phyloP scores from a whole-genome alignment of 768 basidiomycete genomes.

The Phaeotremella fagi region DNA sequence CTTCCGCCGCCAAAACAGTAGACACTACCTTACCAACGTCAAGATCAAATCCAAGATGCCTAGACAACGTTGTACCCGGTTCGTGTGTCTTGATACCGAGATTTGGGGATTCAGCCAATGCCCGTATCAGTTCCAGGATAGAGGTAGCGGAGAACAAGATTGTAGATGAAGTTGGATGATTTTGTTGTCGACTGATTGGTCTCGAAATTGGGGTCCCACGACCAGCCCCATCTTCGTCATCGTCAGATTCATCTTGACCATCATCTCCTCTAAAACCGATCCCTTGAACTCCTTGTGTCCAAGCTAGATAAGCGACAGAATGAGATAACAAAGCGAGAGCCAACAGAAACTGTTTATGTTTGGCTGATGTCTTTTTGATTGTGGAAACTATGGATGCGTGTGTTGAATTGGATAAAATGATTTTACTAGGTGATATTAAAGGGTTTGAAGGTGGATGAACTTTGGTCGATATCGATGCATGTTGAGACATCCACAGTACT shows the following conservation, averaged over 20 bases:
- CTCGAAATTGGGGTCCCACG: not conserved
- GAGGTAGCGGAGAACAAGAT: constrained; percentile 21
- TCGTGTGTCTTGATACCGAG: constrained; percentile 27
- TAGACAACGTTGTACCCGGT: constrained; percentile 16
- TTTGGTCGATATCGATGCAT: constrained; percentile 15
- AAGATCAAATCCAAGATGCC: constrained; percentile 32
- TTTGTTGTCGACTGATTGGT: not conserved
- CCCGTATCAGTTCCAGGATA: constrained; percentile 18
- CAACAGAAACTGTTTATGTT: constrained; percentile 29
- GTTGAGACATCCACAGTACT: constrained; percentile 24
- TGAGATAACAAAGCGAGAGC: constrained; percentile 29
- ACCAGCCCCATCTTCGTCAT: constrained; percentile 4
- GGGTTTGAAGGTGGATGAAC: not conserved
- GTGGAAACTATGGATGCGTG: not conserved
- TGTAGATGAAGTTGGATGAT: not conserved
- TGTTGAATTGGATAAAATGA: not conserved
- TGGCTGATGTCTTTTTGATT: constrained; percentile 9
- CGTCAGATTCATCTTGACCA: not conserved
- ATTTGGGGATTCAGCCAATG: constrained; percentile 9
- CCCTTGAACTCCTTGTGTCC: constrained; percentile 31
- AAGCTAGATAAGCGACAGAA: constrained; percentile 38
- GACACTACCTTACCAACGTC: constrained; percentile 35
- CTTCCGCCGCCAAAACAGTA: constrained; percentile 18
- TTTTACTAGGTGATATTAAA: constrained; percentile 1
- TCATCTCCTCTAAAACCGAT: constrained; percentile 19